These are phyloP conservation scores for Trichosporon sp. DNA, from an alignment of 1,284 basidiomycete species.

Conservation along the genomic window DNA sequence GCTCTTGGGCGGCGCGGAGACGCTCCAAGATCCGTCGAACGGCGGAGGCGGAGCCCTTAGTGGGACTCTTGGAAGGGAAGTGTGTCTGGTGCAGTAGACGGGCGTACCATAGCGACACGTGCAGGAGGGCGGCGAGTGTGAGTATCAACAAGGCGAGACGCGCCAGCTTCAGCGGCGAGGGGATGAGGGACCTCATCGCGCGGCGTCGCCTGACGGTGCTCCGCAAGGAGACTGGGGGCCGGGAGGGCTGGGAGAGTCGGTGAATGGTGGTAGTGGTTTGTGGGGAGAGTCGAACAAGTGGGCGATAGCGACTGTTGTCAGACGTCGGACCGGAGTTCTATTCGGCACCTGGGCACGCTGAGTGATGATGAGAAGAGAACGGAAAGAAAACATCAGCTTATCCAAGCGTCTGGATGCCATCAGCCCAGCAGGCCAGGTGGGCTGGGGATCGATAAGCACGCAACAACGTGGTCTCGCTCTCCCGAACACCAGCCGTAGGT, in stretches of 20 bases:
- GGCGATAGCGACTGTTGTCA: too few species aligned
- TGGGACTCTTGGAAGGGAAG: neutral
- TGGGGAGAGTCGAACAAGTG: too few species aligned
- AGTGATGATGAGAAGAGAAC: too few species aligned
- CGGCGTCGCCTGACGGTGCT: too few species aligned
- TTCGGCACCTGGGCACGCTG: too few species aligned
- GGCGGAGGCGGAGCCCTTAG: neutral
- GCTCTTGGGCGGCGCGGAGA: neutral
- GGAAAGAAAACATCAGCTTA: too few species aligned
- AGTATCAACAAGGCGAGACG: neutral
- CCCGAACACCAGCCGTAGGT: too few species aligned
- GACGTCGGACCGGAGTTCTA: too few species aligned
- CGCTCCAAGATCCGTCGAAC: neutral
- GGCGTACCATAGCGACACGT: neutral
- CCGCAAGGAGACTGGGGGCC: too few species aligned
- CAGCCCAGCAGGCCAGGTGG: neutral
- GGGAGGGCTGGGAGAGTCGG: too few species aligned
- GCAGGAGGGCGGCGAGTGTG: neutral
- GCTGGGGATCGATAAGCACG: neutral
- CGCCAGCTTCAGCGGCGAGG: constrained; percentile 7
- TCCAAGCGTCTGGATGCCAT: neutral
- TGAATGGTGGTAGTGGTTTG: too few species aligned
- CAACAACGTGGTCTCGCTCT: neutral
- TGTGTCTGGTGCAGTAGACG: neutral
- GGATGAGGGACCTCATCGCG: neutral